These are phyloP conservation scores for Pseudocercospora crystallina DNA, from an alignment of 2,329 filamentous ascomycete species.

Conservation along the genomic window DNA sequence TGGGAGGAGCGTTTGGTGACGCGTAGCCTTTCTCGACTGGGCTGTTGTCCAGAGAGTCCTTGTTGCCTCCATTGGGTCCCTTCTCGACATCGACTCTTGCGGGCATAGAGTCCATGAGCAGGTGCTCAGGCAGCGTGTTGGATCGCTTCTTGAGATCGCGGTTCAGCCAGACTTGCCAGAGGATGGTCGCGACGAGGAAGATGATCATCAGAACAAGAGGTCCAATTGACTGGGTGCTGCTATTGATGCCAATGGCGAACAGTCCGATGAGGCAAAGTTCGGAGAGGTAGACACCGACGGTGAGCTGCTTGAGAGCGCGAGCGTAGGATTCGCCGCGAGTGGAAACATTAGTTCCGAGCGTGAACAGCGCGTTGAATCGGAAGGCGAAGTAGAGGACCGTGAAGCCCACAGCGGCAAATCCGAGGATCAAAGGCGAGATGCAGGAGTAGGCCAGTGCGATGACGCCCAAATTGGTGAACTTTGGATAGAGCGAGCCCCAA, in stretches of 20 bases:
- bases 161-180: slow-evolving; percentile 42
- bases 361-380: slow-evolving; percentile 51
- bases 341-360: slow-evolving; percentile 44
- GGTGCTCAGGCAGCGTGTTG: slow-evolving; percentile 32
- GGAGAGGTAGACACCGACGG: slow-evolving; percentile 46
- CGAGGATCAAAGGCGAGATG: slow-evolving; percentile 48
- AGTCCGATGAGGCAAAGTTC: slow-evolving; percentile 49
- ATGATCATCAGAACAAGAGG: slow-evolving; percentile 44
- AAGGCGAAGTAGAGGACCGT: slow-evolving; percentile 47
- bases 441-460: slow-evolving; percentile 47
- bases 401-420: slow-evolving; percentile 45
- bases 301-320: slow-evolving; percentile 46
- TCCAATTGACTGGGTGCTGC: slow-evolving; percentile 35
- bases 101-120: slow-evolving; percentile 24
- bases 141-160: slow-evolving; percentile 33
- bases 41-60: slow-evolving; percentile 7
- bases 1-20: not conserved
- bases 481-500: slow-evolving; percentile 47
- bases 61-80: slow-evolving; percentile 23
- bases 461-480: slow-evolving; percentile 42
- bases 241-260: slow-evolving; percentile 41
- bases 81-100: slow-evolving; percentile 26
- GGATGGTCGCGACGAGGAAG: slow-evolving; percentile 40
- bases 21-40: no score
- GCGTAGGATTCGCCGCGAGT: slow-evolving; percentile 46